Evolutionary conservation across 2,329 filamentous ascomycete species (phyloP), one percentile per base, ranked within the genome.

Genomic region (Trichocomaceae sp.): DNA sequence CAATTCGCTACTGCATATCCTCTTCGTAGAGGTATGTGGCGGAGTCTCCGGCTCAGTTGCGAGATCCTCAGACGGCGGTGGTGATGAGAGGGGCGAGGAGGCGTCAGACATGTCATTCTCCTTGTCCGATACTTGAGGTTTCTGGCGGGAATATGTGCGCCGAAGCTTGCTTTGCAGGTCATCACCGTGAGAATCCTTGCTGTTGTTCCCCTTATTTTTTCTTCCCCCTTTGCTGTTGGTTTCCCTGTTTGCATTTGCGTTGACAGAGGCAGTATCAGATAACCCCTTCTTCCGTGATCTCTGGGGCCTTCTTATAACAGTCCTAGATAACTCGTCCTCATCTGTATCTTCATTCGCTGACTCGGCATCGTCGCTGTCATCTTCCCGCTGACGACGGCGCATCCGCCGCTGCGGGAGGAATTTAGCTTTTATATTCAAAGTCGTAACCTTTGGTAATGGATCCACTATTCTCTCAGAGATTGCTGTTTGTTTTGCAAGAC

Each of bases 1-100:
- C 33, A 75, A 60, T 49, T 75, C 72, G 39, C 69, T 66, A 55
- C 70, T 75, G 44, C 64, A 56, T 50, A 61, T 64, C 35, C 61
- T 60, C 6, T 52, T 57, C 33, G 57, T 49, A 2, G 56, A 53
- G 35, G 47, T 54, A 7, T 33, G 31, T 20, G 52, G 55, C 33
- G 61, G 57, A 37, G 53, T 48, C 23, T 48, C 20, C 19, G 55
- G 55, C 15, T 66, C 65, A 2, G 64, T 62, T 47, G 65, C 60
- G 9, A 58, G 59, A 35, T 52, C 54, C 8, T 70, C 67, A 3
- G 69, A 65, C 20, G 64, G 64, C 3, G 62, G 63, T 8, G 65
- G 62, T 20, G 69, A 70, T 5, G 70, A 70, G 26, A 70, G 61
- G 3, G 61, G 64, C 9, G 70, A 71, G 13, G 69, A 67, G 12